Base-by-base conservation (phyloP, 768 basidiomycete species). In the Termitomyces sp. region DNA sequence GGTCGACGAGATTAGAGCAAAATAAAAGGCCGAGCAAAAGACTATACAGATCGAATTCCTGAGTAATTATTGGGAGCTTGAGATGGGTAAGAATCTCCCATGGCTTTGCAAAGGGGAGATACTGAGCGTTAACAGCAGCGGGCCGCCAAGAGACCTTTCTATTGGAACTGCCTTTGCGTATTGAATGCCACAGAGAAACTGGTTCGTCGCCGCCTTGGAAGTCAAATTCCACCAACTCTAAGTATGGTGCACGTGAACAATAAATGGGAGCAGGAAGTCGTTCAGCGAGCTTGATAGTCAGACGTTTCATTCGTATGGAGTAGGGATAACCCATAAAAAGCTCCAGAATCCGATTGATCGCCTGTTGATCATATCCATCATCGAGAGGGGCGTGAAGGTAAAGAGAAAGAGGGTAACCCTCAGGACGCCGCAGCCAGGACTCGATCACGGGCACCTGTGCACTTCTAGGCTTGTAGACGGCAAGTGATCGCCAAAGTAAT, bases 51-150 rank as follows among this genome's bases (percentile, higher is more conserved):
- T 23, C 15, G 3, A 43, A 4, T 18, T 35, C 9, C 16, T 12
- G 3, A 12, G 31, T 6, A 1, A 29, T 10, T 5, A 32, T 0
- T 1, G 57, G 50, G 23, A 59, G 50, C 33, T 47, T 44, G 33
- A 60, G 29, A 39, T 56, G 55, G 3, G 55, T 53, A 22, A 60
- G 25, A 7, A 32, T 20, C 2, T 32, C 36, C 52, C 52, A 60
- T 10, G 51, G 48, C 9, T 41, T 53, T 13, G 15, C 11, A 7
- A 39, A 38, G 12, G 48, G 29, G 9, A 32, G 5, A 12, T 3
- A 1, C 5, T 29, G 15, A n/a, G 10, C 23, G 7, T 15, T 4
- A 13, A 45, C 3, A 23, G 27, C 16, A 16, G 39, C 10, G 18
- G 31, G 12, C 7, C 31, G 6, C 51, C 58, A 56, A 6, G 25